phyloP scores from a whole-genome alignment of 1,284 basidiomycete genomes.

The Porodaedalea pini region DNA sequence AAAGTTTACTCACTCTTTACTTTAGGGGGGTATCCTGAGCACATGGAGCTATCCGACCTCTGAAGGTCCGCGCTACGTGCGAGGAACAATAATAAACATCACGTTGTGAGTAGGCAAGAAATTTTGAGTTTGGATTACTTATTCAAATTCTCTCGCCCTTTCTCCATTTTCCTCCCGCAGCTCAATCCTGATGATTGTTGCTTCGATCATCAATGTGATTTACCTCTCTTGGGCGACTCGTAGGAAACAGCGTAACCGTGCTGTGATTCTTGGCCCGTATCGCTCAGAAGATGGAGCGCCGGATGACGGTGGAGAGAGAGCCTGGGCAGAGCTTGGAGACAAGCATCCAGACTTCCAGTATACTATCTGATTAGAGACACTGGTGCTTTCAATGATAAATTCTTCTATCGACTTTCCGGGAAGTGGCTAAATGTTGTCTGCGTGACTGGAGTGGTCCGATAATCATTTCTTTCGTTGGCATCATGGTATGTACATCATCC shows the following conservation, averaged over 20 bases:
- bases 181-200: constrained; percentile 28
- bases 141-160: constrained; percentile 20
- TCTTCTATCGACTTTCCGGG: too few species aligned
- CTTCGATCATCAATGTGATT: constrained; percentile 28
- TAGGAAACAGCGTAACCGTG: constrained; percentile 26
- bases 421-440: too few species aligned
- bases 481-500: too few species aligned
- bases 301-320: constrained; percentile 28
- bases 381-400: too few species aligned
- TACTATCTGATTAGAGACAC: constrained; percentile 10
- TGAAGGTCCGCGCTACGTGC: constrained; percentile 34
- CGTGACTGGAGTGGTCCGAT: too few species aligned
- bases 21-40: constrained; percentile 37
- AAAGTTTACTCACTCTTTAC: too few species aligned
- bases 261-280: constrained; percentile 32
- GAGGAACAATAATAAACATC: constrained; percentile 35
- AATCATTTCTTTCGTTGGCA: too few species aligned
- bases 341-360: constrained; percentile 35
- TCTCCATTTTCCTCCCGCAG: too few species aligned
- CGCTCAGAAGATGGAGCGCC: constrained; percentile 16
- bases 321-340: constrained; percentile 38
- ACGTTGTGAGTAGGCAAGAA: too few species aligned
- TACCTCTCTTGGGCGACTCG: constrained; percentile 31
- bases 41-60: constrained; percentile 37
- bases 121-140: constrained; percentile 21